Conservation (phyloP, 2,329 filamentous ascomycete genomes). For the Ilyonectria destructans region DNA sequence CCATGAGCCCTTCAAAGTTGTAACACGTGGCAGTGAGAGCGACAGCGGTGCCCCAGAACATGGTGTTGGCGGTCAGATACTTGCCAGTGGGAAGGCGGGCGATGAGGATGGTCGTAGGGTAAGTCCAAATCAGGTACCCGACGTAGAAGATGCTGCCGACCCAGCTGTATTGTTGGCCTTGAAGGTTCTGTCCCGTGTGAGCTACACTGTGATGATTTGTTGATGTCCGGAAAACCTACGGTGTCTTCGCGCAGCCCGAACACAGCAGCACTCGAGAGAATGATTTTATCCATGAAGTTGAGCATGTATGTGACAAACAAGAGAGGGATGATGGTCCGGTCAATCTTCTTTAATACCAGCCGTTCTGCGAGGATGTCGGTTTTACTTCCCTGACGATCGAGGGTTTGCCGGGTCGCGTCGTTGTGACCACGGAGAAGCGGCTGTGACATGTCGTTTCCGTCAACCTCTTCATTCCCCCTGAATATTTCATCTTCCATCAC, state of each 20-base stretch:
- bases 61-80: constrained; percentile 63
- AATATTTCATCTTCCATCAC: neutral
- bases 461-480: neutral
- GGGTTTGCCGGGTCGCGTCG: no score
- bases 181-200: constrained; percentile 40
- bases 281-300: constrained; percentile 76
- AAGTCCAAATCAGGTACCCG: constrained; percentile 66
- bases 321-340: constrained; percentile 69
- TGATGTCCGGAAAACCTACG: constrained; percentile 38
- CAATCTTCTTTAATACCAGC: constrained; percentile 69
- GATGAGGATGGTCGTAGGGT: constrained; percentile 65
- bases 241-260: constrained; percentile 70
- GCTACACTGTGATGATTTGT: neutral
- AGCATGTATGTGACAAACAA: constrained; percentile 72
- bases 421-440: constrained; percentile 31
- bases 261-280: constrained; percentile 69
- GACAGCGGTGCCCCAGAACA: constrained; percentile 68
- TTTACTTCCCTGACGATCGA: neutral
- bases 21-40: constrained; percentile 62
- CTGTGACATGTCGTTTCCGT: neutral
- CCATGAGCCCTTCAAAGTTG: constrained; percentile 66
- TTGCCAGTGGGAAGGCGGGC: constrained; percentile 64
- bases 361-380: constrained; percentile 42
- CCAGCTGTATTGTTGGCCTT: constrained; percentile 75
- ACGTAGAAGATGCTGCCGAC: constrained; percentile 63